These are phyloP conservation scores for Porogramme epimiltina DNA, from an alignment of 1,284 basidiomycete genomes.

Conservation along the genomic window DNA sequence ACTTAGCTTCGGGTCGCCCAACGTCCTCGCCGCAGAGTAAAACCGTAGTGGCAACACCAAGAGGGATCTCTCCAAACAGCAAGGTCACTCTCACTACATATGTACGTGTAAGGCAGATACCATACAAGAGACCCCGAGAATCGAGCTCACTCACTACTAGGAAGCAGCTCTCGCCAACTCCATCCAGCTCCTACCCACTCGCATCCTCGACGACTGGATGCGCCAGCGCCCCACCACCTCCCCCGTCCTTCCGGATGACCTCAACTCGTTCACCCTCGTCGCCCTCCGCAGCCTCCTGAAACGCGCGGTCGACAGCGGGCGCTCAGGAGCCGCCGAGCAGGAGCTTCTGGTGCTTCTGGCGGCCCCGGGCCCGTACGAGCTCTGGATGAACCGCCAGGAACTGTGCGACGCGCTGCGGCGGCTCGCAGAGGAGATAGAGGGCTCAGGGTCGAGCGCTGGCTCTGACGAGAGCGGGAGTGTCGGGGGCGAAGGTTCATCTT, in stretches of 20 bases:
- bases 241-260: not conserved
- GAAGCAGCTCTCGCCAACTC: not conserved
- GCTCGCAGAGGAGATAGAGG: not conserved
- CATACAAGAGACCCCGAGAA: too few relatives aligned
- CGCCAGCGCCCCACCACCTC: not conserved
- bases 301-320: not conserved
- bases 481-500: not conserved
- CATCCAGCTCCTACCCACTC: constrained; percentile 1
- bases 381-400: constrained; percentile 5
- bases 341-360: constrained; percentile 1
- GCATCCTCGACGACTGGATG: constrained; percentile 3
- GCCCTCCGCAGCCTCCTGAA: not conserved
- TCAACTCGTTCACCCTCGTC: constrained; percentile 3
- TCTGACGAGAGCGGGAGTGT: too few relatives aligned
- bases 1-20: too few relatives aligned
- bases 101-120: too few relatives aligned
- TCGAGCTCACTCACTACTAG: too few relatives aligned
- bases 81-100: too few relatives aligned
- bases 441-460: not conserved
- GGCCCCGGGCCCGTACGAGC: not conserved
- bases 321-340: not conserved
- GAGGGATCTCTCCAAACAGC: too few relatives aligned
- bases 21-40: too few relatives aligned
- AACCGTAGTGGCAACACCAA: too few relatives aligned
- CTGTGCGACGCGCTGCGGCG: not conserved